These are phyloP conservation scores for Fraxinus pennsylvanica DNA, from an alignment of 257 asterid species.

Conservation along the genomic window DNA sequence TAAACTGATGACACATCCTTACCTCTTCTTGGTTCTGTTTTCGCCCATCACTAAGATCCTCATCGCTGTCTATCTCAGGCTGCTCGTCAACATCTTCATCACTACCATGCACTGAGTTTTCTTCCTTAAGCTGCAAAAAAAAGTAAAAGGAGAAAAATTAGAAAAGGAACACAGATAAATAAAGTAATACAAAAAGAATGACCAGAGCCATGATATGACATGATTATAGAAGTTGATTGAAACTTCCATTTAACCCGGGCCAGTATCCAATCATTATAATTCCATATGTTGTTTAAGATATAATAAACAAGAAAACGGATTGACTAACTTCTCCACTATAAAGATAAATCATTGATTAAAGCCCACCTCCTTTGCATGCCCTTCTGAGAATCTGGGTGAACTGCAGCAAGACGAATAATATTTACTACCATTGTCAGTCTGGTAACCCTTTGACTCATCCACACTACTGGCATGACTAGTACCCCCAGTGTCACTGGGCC, in stretches of 20 bases:
- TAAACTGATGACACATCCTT: constrained; percentile 11
- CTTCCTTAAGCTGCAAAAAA: constrained; percentile 76
- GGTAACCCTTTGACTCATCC: constrained; percentile 81
- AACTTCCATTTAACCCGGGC: neutral
- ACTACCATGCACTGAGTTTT: constrained; percentile 86
- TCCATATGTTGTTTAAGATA: neutral
- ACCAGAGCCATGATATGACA: neutral
- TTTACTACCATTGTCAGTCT: constrained; percentile 83
- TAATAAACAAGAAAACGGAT: neutral
- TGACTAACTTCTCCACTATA: neutral
- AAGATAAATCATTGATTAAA: neutral
- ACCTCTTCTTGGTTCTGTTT: constrained; percentile 71
- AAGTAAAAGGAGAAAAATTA: constrained; percentile 14
- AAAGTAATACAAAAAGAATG: neutral
- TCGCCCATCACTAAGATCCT: constrained; percentile 69
- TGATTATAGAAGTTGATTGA: neutral
- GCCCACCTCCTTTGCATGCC: constrained; percentile 85
- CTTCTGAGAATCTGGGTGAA: constrained; percentile 82
- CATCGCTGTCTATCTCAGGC: constrained; percentile 80
- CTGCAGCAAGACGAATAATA: constrained; percentile 93
- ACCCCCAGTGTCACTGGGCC: constrained; percentile 90
- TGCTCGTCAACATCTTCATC: constrained; percentile 92
- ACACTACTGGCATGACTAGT: constrained; percentile 91
- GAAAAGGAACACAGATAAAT: neutral
- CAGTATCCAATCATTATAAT: neutral